A percentile compares a stretch with the other conserved stretches of the same genome.
phyloP scores from a whole-genome alignment of 139 green algal species.

The Chara braunii region DNA sequence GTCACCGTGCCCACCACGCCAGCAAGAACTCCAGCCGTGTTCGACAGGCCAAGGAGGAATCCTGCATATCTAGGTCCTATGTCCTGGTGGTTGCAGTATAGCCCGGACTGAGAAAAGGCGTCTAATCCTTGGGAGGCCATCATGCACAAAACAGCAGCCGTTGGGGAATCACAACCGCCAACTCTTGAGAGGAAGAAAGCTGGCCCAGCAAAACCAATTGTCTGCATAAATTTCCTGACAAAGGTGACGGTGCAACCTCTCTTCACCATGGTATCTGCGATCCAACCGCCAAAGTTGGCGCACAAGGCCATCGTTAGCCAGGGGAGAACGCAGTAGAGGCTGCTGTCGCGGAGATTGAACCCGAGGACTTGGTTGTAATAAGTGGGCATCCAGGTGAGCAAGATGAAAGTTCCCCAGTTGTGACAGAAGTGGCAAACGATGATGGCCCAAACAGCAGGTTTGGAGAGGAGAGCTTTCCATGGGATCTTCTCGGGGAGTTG shows the following conservation, averaged over 20 bases:
- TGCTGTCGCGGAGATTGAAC: conserved; percentile 73
- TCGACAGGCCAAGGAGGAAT: conserved; percentile 90
- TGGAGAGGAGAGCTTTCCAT: conserved; percentile 79
- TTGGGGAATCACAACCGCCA: not conserved
- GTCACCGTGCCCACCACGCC: conserved; percentile 84
- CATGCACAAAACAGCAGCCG: conserved; percentile 82
- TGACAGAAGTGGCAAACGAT: conserved; percentile 96
- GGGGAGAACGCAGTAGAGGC: conserved; percentile 82
- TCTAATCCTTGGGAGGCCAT: conserved; percentile 71
- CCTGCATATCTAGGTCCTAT: conserved; percentile 90
- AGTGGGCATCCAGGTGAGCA: conserved; percentile 97
- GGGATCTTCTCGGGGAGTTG: conserved; percentile 63
- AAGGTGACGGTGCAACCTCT: conserved; percentile 62
- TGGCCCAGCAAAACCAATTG: conserved; percentile 89
- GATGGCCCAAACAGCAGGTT: conserved; percentile 84
- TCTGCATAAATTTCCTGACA: conserved; percentile 70
- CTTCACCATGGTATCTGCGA: conserved; percentile 75
- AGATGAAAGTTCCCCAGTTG: conserved; percentile 98
- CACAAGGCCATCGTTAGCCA: conserved; percentile 89
- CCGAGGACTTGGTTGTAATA: conserved; percentile 94
- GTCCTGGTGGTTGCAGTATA: conserved; percentile 97
- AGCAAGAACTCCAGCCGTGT: conserved; percentile 91
- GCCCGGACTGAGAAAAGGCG: conserved; percentile 85
- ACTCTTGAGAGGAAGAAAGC: conserved; percentile 85
- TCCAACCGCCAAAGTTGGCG: conserved; percentile 58